Base-by-base conservation (phyloP, 371 early-diverging fungal genomes). In the Syncephalastrum racemosum region DNA sequence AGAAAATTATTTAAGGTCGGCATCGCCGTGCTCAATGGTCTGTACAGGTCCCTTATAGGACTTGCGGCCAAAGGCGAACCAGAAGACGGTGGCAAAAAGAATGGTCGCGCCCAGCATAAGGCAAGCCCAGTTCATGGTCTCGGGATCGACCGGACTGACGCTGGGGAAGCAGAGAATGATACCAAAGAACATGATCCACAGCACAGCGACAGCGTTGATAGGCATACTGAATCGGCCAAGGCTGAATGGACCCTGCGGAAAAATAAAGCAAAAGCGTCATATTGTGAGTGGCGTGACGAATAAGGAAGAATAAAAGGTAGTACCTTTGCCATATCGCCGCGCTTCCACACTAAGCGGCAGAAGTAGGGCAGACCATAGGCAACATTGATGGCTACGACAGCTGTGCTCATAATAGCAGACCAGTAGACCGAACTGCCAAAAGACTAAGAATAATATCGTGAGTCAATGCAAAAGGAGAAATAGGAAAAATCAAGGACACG, bases 81-180 rank as follows among this genome's bases (percentile, higher is more conserved):
- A 68, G 39, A 61, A 68, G 36, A 40, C 14, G 4, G 59, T 25
- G 6, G 64, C 39, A 20, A 68, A 62, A n/a, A 68, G 4, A 2
- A 68, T 8, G 8, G 59, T 58, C 7, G 54, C 62, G 13, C 68
- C 68, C 46, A 68, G 23, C 68, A 68, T 68, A 16, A 68, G 51
- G 46, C 62, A 46, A 12, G 64, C 31, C 55, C 59, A 68, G 50
- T 68, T 68, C 68, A 68, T 68, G 18, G 50, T 51, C 5, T 50
- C 49, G 0, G 62, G 39, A 6, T 15, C 18, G 5, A 68, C 64
- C 4, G 68, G 68, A 7, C 45, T 48, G 2, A 59, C 56, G 13
- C 53, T 43, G 18, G 70, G 70, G 25, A 69, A 58, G 51, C 65
- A 65, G 2, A 69, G 57, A 39, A 69, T 63, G 47, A 69, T 46